Base-by-base conservation (phyloP, 306 rosid species). In the Cotoneaster glaucophyllus region DNA sequence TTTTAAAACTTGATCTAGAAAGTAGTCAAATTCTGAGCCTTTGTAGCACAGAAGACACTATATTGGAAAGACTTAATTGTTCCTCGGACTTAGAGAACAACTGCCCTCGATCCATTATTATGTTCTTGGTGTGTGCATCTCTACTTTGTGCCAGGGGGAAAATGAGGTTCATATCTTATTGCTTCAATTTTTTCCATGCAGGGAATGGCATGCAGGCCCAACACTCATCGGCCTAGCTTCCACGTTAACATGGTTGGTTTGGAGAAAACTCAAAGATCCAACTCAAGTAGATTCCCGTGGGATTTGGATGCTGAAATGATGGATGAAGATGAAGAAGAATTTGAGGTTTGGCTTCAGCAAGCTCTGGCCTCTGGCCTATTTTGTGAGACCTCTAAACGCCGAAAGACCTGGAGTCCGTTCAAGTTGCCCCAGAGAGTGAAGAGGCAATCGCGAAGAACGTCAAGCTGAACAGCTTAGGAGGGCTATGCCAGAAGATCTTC, bases 171-270 rank as follows among this genome's bases (percentile, higher is more conserved):
- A 13, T 45, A 32, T 72, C 71, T 78, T 52, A 76, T 76, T 25
- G 67, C 53, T 72, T 76, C 22, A 52, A 44, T 64, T 41, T 67
- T 32, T 73, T 74, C 71, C 74, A 15, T 78, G 74, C 86, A 96
- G 99, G 98, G 96, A 88, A 96, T 96, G 99, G 94, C 98, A 29
- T 93, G 99, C 80, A 91, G 99, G 74, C 98, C 98, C 10, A 96
- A 96, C 78, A 96, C 97, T 19, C 99, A 96, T 72, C 83, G 98
- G 26, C 98, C 99, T 1, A 96, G 97, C 85, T 96, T 96, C 84
- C 98, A 89, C 37, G 98, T 96, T 68, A 96, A 96, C 91, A 92
- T 96, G 99, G 98, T 96, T 65, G 99, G 99, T 50, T 81, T 87
- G 79, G 99, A 90, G 89, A 93, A 88, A 82, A 92, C 90, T 69